These are phyloP conservation scores for Solanum etuberosum DNA, from an alignment of 257 asterid species.

Conservation along the genomic window DNA sequence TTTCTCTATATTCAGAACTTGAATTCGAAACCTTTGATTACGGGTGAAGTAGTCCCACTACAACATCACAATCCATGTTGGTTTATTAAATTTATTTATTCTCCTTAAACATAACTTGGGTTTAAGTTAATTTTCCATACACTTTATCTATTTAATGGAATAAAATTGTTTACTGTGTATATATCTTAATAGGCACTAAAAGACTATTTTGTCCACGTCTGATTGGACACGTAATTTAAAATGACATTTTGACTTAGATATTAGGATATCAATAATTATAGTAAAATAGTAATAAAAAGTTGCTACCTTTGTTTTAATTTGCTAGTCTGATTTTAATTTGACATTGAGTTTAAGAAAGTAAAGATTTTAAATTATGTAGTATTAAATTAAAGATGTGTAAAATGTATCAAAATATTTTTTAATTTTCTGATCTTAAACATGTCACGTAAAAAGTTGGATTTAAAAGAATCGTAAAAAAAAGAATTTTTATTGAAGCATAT, in stretches of 20 bases:
- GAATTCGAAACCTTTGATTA: accelerated
- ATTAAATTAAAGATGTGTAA: too few species aligned
- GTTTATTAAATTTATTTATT: neutral
- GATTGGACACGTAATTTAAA: neutral
- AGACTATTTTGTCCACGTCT: neutral
- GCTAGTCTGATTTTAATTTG: neutral
- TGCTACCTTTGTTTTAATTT: accelerated
- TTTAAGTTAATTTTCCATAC: neutral
- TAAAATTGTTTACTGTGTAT: neutral
- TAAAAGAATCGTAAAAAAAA: neutral
- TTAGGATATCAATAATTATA: neutral
- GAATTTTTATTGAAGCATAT: neutral
- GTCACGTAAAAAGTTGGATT: accelerated
- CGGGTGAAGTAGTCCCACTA: neutral
- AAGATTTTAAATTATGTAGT: neutral
- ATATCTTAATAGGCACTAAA: neutral
- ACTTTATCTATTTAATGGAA: neutral
- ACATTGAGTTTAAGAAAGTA: neutral
- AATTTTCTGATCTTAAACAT: neutral
- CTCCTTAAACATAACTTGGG: neutral
- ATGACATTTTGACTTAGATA: neutral
- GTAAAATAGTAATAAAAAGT: neutral
- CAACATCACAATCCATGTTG: neutral
- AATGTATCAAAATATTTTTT: too few species aligned
- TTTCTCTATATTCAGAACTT: too few species aligned